phyloP scores from a whole-genome alignment of 1,284 basidiomycete species.

The Malassezia caprae region DNA sequence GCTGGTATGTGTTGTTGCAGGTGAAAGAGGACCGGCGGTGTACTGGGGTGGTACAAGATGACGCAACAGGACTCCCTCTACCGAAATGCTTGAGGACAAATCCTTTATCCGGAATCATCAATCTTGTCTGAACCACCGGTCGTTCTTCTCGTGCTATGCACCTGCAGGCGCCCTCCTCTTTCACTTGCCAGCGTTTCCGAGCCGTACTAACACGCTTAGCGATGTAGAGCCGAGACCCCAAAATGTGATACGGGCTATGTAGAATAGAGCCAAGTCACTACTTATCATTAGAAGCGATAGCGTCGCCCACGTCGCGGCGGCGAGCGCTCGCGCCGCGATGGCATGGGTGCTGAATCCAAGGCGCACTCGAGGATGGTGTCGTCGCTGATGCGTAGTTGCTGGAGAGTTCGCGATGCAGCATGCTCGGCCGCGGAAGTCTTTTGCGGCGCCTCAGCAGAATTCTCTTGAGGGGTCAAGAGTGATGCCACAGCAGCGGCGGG shows the following conservation, averaged over 20 bases:
- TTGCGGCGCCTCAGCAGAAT: background rate
- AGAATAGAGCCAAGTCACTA: background rate
- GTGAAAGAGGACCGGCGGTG: background rate
- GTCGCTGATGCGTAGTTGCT: conserved; percentile 17
- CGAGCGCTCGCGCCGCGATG: background rate
- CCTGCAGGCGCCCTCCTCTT: background rate
- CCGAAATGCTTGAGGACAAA: background rate
- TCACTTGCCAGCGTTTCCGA: background rate
- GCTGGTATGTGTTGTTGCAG: background rate
- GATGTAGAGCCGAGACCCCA: background rate
- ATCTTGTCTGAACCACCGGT: background rate
- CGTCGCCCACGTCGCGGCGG: background rate
- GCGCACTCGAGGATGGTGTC: conserved; percentile 28
- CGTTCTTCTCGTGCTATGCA: background rate
- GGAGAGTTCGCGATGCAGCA: conserved; percentile 22
- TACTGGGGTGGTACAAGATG: conserved; percentile 1
- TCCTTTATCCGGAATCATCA: conserved; percentile 2
- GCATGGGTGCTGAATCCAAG: background rate
- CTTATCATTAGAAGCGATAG: background rate
- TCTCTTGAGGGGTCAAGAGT: conserved; percentile 12
- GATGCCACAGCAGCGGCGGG: conserved; percentile 14
- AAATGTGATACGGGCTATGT: background rate
- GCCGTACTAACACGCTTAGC: background rate
- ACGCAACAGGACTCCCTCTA: conserved; percentile 6
- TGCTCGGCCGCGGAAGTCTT: conserved; percentile 17